These are phyloP conservation scores for Paraglomus occultum DNA, from an alignment of 192 early-diverging fungal species.

Conservation along the genomic window DNA sequence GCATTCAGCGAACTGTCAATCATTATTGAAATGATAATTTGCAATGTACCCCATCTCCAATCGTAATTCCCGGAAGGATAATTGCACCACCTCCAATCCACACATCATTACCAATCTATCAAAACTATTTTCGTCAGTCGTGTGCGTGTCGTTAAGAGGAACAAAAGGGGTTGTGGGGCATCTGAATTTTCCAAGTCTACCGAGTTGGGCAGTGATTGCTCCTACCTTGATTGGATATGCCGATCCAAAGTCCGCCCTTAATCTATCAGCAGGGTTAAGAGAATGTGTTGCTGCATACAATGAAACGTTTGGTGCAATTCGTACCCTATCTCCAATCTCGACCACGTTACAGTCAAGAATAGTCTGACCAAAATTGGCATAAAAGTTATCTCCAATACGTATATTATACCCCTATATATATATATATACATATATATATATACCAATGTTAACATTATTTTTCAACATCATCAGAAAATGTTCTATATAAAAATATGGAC, in stretches of 20 bases:
- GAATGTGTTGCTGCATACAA: conserved; percentile 75
- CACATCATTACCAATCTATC: conserved; percentile 76
- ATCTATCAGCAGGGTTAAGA: conserved; percentile 53
- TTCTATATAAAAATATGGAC: conserved; percentile 8
- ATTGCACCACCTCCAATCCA: conserved; percentile 86
- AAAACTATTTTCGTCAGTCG: too few relatives aligned
- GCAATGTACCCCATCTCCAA: conserved; percentile 65
- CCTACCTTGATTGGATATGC: conserved; percentile 42
- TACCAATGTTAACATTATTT: conserved; percentile 2
- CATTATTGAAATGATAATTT: background rate
- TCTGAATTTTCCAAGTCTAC: too few relatives aligned
- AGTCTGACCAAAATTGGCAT: conserved; percentile 72
- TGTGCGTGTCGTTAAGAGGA: too few relatives aligned
- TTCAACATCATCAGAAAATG: background rate
- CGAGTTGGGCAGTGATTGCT: too few relatives aligned
- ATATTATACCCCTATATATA: conserved; percentile 61
- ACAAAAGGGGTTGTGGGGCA: too few relatives aligned
- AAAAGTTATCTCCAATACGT: conserved; percentile 67
- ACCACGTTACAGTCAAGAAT: conserved; percentile 77
- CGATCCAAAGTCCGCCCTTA: conserved; percentile 40
- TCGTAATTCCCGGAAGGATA: conserved; percentile 83
- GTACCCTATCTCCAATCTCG: conserved; percentile 67
- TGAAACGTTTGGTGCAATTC: conserved; percentile 78
- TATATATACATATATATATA: too few relatives aligned
- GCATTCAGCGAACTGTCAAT: background rate